Percentiles rank a stretch among this genome's conserved stretches.
Conservation (phyloP, 2,329 filamentous ascomycete species). For the Aspergillus vadensis region DNA sequence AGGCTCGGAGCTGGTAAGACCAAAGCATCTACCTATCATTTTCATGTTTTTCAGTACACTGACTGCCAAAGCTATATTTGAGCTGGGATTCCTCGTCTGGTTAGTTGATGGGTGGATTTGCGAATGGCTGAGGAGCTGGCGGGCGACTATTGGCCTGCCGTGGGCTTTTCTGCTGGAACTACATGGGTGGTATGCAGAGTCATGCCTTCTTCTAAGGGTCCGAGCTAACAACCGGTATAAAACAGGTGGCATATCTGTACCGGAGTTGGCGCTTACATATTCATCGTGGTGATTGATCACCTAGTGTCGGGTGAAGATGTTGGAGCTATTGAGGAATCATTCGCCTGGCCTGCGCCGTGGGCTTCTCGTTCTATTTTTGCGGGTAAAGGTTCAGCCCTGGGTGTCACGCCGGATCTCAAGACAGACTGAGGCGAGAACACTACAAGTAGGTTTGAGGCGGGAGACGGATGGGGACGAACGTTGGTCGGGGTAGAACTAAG, state of each 20-base stretch:
- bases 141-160: slow-evolving; percentile 26
- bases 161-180: slow-evolving; percentile 32
- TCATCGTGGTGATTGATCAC: slow-evolving; percentile 25
- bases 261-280: slow-evolving; percentile 25
- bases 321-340: slow-evolving; percentile 1
- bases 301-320: slow-evolving; percentile 19
- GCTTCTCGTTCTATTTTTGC: slow-evolving; percentile 22
- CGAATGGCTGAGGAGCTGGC: slow-evolving; percentile 17
- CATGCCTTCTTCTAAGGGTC: background rate
- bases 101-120: slow-evolving; percentile 30
- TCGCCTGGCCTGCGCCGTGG: slow-evolving; percentile 27
- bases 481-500: no score
- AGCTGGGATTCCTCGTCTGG: slow-evolving; percentile 26
- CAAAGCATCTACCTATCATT: no score
- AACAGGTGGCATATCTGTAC: slow-evolving; percentile 28
- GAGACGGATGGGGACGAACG: no score
- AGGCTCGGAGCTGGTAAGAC: slow-evolving; percentile 22
- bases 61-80: slow-evolving; percentile 19
- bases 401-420: background rate
- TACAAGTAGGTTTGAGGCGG: no score
- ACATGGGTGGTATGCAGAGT: slow-evolving; percentile 31
- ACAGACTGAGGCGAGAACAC: background rate
- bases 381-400: background rate
- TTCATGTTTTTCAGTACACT: background rate
- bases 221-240: background rate